Evolutionary conservation across 1,139 yeast species (phyloP).

Genomic region (Geotrichum klebahnii): DNA sequence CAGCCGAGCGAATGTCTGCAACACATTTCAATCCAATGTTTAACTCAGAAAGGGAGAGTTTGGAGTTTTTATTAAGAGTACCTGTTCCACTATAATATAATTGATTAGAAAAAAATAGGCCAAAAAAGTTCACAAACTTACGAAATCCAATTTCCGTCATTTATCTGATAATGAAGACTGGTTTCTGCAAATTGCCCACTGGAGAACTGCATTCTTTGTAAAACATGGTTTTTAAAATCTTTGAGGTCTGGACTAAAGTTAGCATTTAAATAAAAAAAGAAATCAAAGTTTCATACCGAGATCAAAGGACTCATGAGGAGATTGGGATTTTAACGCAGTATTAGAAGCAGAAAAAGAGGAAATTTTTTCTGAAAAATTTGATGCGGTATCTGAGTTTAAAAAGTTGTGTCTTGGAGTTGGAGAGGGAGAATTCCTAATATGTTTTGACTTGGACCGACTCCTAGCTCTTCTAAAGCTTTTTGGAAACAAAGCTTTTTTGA

Average conservation of each 20-base stretch:
- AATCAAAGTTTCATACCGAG: background rate
- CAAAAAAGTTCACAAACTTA: background rate
- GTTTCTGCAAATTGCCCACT: slow-evolving; percentile 1
- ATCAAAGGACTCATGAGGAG: background rate
- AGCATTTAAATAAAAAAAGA: background rate
- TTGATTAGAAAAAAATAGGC: background rate
- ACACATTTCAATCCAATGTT: slow-evolving; percentile 9
- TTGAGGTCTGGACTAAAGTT: background rate
- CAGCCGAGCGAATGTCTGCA: slow-evolving; percentile 6
- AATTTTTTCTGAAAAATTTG: background rate
- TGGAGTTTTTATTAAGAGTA: background rate
- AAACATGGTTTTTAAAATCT: background rate
- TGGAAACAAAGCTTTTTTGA: slow-evolving; percentile 1
- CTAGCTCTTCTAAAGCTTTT: background rate
- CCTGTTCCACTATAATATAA: slow-evolving; percentile 6
- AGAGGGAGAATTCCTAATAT: background rate
- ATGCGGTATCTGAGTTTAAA: background rate
- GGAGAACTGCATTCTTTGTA: background rate
- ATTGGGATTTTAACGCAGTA: background rate
- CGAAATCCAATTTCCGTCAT: slow-evolving; percentile 8
- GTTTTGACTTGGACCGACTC: background rate
- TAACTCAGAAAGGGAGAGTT: background rate
- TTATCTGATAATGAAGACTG: background rate
- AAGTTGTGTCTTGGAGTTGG: background rate
- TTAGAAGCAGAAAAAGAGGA: background rate